These are phyloP conservation scores for Aspergillus ochraceus DNA, from an alignment of 2,329 filamentous ascomycete genomes.

Conservation along the genomic window DNA sequence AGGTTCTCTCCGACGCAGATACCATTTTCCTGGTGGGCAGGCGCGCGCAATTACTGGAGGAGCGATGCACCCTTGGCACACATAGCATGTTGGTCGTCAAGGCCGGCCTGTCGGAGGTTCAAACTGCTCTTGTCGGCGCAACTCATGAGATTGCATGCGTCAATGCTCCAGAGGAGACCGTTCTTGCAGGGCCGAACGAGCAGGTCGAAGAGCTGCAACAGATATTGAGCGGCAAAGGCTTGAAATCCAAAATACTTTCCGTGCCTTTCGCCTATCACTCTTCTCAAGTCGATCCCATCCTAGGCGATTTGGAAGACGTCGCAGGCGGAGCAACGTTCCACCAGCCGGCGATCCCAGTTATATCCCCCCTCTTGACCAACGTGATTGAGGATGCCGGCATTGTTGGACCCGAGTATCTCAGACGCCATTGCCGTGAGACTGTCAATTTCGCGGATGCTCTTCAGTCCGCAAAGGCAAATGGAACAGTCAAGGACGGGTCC, in stretches of 20 bases:
- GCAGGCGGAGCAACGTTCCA: background rate
- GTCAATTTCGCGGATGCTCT: background rate
- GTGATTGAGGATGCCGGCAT: background rate
- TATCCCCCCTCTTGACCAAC: background rate
- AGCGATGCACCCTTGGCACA: constrained; percentile 64
- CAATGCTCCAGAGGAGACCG: constrained; percentile 73
- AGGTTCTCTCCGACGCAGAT: constrained; percentile 36
- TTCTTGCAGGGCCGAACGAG: constrained; percentile 64
- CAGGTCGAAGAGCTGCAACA: constrained; percentile 58
- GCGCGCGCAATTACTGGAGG: constrained; percentile 65
- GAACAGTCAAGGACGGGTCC: background rate
- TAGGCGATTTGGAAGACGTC: background rate
- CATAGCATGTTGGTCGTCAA: constrained; percentile 66
- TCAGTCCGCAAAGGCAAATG: background rate
- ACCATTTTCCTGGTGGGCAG: constrained; percentile 66
- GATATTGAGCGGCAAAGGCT: constrained; percentile 51
- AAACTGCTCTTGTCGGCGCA: constrained; percentile 44
- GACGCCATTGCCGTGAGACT: background rate
- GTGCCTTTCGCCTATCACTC: constrained; percentile 60
- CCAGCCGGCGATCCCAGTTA: background rate
- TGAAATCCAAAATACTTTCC: constrained; percentile 63
- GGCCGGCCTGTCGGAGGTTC: constrained; percentile 41
- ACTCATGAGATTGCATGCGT: constrained; percentile 65
- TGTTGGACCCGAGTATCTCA: background rate
- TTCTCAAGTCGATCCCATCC: constrained; percentile 9